These are phyloP conservation scores for Straminergon stramineum DNA, from an alignment of 225 moss, liverwort and hornwort genomes.

Conservation along the genomic window DNA sequence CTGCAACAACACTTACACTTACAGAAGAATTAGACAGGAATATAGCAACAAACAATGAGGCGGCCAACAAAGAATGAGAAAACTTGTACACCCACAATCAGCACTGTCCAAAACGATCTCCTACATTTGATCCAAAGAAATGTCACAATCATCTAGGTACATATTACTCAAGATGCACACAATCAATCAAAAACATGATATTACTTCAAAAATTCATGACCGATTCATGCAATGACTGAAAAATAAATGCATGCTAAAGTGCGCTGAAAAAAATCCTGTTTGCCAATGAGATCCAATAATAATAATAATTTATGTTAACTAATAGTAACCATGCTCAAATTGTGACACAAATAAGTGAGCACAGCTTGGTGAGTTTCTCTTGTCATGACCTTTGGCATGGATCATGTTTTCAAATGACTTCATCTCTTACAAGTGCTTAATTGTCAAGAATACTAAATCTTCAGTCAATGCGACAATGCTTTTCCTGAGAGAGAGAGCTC, in stretches of 20 bases:
- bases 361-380: not conserved
- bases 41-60: no score
- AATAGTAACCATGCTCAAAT: not conserved
- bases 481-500: not conserved
- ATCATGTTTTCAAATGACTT: slow-evolving; percentile 1
- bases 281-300: not conserved
- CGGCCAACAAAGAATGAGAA: not conserved
- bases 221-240: not conserved
- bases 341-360: not conserved
- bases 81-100: not conserved
- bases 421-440: slow-evolving; percentile 12
- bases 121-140: not conserved
- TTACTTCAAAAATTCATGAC: not conserved
- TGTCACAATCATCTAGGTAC: rapidly evolving
- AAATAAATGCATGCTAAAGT: no score
- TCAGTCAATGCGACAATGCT: slow-evolving; percentile 1
- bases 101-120: not conserved
- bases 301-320: not conserved
- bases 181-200: not conserved
- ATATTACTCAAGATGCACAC: not conserved
- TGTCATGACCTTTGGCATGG: not conserved
- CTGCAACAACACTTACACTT: not conserved
- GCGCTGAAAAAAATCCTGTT: rapidly evolving
- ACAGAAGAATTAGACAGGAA: no score
- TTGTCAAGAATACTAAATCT: not conserved